Base-by-base conservation (phyloP, 2,329 filamentous ascomycete genomes). In the Aspergillus bombycis region DNA sequence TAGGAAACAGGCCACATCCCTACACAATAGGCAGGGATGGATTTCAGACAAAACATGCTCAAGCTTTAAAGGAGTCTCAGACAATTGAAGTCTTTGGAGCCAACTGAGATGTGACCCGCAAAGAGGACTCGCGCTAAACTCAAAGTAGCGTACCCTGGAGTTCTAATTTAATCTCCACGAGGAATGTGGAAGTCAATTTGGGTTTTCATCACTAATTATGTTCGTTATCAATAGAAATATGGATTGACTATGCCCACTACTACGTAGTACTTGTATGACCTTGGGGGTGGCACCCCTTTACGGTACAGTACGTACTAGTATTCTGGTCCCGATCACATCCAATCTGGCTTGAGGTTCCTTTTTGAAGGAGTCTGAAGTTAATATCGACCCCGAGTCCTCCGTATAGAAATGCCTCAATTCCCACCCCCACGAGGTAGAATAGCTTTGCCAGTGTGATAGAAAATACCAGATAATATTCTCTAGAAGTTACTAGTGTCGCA, bases 121-220 rank as follows among this genome's bases (percentile, higher is more conserved):
- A 54, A 41, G 50, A 60, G 43, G 43, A 56, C 38, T 14, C 28
- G 21, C 58, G 21, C 54, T 34, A 26, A 53, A 38, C 54, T 28
- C 21, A n/a, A 53, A 59, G 32, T 5, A 41, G 56, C 52, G 36
- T 55, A 41, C 30, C 23, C 34, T 16, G 21, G 32, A 10, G 43
- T 46, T 45, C 65, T 55, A 61, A 52, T 62, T 60, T 55, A 52
- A 52, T 62, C 55, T 50, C 50, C 62, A 61, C 55, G 60, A 65
- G 60, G 54, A 55, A 52, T 58, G 57, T 48, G 53, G 58, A 32
- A 53, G 45, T 53, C 50, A 50, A 41, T 53, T 54, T 53, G n/a
- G 38, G 43, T 53, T 57, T 54, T 32, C 30, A 58, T 58, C 32
- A 55, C 52, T 55, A 55, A 55, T 61, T 41, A 30, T 34, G n/a